phyloP scores from a whole-genome alignment of 805 yeast species.

The Kodamaea neixiangensis region DNA sequence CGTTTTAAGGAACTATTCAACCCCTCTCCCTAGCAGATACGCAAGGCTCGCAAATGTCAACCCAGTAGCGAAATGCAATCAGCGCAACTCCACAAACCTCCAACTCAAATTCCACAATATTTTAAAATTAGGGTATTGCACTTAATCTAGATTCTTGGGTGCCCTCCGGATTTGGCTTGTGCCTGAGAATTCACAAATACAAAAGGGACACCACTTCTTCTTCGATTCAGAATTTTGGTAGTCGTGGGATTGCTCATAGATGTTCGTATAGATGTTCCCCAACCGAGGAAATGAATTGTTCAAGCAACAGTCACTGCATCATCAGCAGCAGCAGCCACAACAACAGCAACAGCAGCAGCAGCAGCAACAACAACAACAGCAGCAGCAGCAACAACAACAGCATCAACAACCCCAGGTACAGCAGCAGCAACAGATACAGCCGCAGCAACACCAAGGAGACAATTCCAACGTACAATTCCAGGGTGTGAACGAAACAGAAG shows the following conservation, averaged over 20 bases:
- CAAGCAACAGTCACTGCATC: neutral
- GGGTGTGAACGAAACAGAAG: neutral
- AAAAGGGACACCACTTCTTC: constrained; percentile 4
- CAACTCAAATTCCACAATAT: constrained; percentile 2
- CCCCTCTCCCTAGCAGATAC: neutral
- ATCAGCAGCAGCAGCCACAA: neutral
- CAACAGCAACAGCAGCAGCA: neutral
- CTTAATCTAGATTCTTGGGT: constrained; percentile 2
- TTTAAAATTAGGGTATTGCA: constrained; percentile 2
- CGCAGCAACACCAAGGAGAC: neutral
- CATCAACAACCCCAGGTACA: no score
- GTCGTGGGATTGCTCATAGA: neutral
- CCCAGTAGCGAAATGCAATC: neutral
- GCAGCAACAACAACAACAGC: neutral
- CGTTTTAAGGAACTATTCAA: neutral
- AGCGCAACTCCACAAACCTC: neutral
- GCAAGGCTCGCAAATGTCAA: neutral
- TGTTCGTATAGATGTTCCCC: neutral
- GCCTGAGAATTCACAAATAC: constrained; percentile 1
- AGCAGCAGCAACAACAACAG: neutral
- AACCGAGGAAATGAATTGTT: neutral
- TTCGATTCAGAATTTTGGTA: neutral
- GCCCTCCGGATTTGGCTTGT: neutral
- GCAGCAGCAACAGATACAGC: neutral
- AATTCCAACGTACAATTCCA: neutral